phyloP scores from a whole-genome alignment of 2,329 filamentous ascomycete species.

The Colletotrichum cuscutae region DNA sequence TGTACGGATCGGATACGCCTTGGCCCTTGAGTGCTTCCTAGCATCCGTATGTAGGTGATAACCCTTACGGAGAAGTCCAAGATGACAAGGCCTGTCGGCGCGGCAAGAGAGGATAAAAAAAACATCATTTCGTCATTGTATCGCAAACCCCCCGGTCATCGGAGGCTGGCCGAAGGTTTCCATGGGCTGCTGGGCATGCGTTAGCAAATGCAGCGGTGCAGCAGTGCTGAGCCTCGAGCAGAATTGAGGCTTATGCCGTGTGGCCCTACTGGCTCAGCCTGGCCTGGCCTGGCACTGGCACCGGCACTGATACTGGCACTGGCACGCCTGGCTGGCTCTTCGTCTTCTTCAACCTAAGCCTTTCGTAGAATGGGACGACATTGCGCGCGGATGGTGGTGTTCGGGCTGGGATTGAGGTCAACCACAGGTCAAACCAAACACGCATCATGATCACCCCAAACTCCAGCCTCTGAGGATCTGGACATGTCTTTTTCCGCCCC shows the following conservation, averaged over 20 bases:
- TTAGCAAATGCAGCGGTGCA: slow-evolving; percentile 1
- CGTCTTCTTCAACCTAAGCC: too few relatives aligned
- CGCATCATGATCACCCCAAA: neutral
- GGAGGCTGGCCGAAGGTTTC: slow-evolving; percentile 25
- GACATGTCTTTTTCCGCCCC: neutral
- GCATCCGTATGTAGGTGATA: neutral
- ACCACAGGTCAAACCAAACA: neutral
- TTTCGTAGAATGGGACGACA: neutral
- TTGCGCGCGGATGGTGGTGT: neutral
- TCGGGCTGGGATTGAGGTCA: neutral
- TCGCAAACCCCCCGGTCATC: slow-evolving; percentile 13
- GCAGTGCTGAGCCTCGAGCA: slow-evolving; percentile 11
- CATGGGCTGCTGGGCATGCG: slow-evolving; percentile 11
- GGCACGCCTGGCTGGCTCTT: too few relatives aligned
- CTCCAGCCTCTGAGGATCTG: neutral
- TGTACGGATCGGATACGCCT: too few relatives aligned
- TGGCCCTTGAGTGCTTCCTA: neutral
- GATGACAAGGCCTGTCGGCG: neutral
- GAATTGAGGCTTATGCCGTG: neutral
- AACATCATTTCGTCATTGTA: slow-evolving; percentile 18
- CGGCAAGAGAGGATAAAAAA: neutral
- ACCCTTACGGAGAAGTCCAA: neutral
- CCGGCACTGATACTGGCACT: too few relatives aligned
- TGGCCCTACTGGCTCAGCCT: neutral
- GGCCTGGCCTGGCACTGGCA: neutral